Evolutionary conservation across 768 basidiomycete genomes (phyloP), one percentile per base, ranked within the genome.

Genomic region (Candolleomyces aberdarensis): DNA sequence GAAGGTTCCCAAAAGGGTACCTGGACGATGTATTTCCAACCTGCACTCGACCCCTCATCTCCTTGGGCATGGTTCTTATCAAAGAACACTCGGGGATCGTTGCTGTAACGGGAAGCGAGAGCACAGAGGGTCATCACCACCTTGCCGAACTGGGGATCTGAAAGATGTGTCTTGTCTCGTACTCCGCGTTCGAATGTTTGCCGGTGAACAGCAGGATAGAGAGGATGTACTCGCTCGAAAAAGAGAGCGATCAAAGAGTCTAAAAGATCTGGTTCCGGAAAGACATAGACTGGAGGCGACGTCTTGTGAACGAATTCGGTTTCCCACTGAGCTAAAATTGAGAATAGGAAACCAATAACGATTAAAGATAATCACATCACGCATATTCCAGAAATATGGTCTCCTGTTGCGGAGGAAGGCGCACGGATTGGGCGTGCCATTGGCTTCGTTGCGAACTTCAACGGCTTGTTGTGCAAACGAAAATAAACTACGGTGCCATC

Each of bases 71-170:
- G 67, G 15, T 39, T 32, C 14, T 19, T 31, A 20, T 52, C 40
- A 11, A 54, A 26, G 15, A 75, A 64, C 13, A 79, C 75, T 31
- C 77, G 65, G 0, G 74, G 72, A 57, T 82, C 88, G 60, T 86
- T 76, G n/a, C 83, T 80, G 66, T 76, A 88, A 31, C 89, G 79
- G 59, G 75, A 72, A 31, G 76, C 90, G 39, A 84, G 71, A 0
- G 92, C 89, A 66, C 88, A 88, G 0, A 90, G 80, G 4, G 86
- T 72, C 10, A 92, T 79, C 48, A 92, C 81, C 0, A 80, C 76
- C 26, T 77, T 72, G 0, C 78, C 83, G 68, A 92, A 92, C 0
- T 76, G 67, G 1, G 71, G 41, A 56, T 89, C 79, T 4, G 70
- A 72, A 7, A 80, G 66, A 69, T 91, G 84, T 6, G 82, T 67